Base-by-base conservation (phyloP, 768 basidiomycete genomes). In the Albatrellus ellisii region DNA sequence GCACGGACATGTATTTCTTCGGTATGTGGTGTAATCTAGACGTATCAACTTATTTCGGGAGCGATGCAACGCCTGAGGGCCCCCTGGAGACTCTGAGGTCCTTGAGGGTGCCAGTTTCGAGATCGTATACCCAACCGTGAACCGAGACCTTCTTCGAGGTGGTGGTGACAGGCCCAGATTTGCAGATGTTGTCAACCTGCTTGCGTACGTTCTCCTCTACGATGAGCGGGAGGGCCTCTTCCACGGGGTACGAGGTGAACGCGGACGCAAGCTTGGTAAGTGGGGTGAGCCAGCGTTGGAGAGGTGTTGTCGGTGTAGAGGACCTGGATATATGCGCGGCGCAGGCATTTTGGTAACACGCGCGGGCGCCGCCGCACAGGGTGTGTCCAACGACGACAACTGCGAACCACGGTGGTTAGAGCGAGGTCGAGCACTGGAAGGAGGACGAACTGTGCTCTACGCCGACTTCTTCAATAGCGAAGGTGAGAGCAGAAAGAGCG, bases 371-470 rank as follows among this genome's bases (percentile, higher is more conserved):
- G 42, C 86, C 89, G 55, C 89, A 94, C 42, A 75, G 66, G 8
- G 79, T 77, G 56, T 94, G 89, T 14, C 89, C 89, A 18, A 80
- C 83, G 52, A 92, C 63, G 47, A 87, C 64, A 46, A 92, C 85
- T 88, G 52, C n/a, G 25, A 34, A n/a, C 7, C 7, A 6, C 26
- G 18, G 38, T 18, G 34, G 26, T 43, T 24, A 36, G 28, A 14
- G 34, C 39, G 47, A 36, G 36, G 24, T 44, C 26, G 39, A 39
- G 50, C 46, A 57, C 58, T 37, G 46, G 43, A 41, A 44, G 24
- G 9, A 24, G 44, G 51, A 73, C 67, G 57, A 57, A 87, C 87
- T 73, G 66, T 91, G 82, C 62, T 79, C 65, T 17, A 88, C 78
- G 42, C 78, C 75, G 42, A 91, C 65, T 49, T 67, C 61, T 40